Conservation (phyloP, 1,284 basidiomycete species). For the Sanghuangporus weigelae region DNA sequence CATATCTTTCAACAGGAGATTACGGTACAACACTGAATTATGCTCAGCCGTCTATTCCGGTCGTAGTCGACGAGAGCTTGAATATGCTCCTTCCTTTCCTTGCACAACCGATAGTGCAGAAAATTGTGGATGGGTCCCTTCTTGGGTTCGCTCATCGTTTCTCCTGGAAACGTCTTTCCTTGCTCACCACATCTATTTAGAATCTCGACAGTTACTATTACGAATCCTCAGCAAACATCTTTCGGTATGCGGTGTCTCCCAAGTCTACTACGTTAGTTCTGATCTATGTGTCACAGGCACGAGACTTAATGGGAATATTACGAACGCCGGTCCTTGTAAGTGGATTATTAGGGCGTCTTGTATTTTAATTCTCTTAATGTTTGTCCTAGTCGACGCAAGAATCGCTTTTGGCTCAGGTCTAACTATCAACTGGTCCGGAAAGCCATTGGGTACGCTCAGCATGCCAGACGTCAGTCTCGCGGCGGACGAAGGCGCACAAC, state of each 20-base stretch:
- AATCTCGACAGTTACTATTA: constrained; percentile 55
- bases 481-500: constrained; percentile 59
- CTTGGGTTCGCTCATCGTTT: constrained; percentile 40
- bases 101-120: constrained; percentile 77
- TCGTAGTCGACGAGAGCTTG: constrained; percentile 56
- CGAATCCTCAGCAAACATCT: constrained; percentile 47
- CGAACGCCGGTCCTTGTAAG: constrained; percentile 73
- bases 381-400: constrained; percentile 54
- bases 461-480: constrained; percentile 55
- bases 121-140: constrained; percentile 56
- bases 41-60: constrained; percentile 53
- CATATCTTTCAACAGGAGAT: constrained; percentile 38
- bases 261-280: constrained; percentile 4
- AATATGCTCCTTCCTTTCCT: constrained; percentile 66
- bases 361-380: constrained; percentile 7
- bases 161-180: neutral
- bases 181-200: constrained; percentile 26
- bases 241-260: constrained; percentile 41
- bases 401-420: constrained; percentile 66
- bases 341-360: constrained; percentile 8
- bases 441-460: constrained; percentile 55
- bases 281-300: constrained; percentile 34
- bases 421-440: constrained; percentile 57
- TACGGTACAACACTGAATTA: constrained; percentile 63
- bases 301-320: constrained; percentile 59